These are phyloP conservation scores for Epichloe uncinata DNA, from an alignment of 2,329 filamentous ascomycete genomes.

Conservation along the genomic window DNA sequence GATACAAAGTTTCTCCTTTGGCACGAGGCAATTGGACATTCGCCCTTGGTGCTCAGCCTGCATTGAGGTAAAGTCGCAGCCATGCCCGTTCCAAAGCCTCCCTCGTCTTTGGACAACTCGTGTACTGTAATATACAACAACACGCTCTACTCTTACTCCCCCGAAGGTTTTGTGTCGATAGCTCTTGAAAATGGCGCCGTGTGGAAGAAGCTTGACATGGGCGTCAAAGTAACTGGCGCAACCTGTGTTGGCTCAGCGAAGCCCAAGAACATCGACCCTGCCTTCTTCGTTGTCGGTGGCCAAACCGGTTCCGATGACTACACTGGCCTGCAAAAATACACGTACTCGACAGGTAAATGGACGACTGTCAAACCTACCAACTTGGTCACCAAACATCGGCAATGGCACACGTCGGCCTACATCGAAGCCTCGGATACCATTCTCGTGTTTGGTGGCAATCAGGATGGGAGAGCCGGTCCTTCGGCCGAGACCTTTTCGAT, in stretches of 20 bases:
- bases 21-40: neutral
- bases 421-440: slow-evolving; percentile 58
- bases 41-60: neutral
- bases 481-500: slow-evolving; percentile 70
- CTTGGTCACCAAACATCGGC: slow-evolving; percentile 51
- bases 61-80: slow-evolving; percentile 10
- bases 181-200: slow-evolving; percentile 51
- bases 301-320: slow-evolving; percentile 41
- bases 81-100: slow-evolving; percentile 64
- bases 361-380: slow-evolving; percentile 29
- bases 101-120: slow-evolving; percentile 56
- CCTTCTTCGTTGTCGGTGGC: slow-evolving; percentile 74
- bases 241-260: slow-evolving; percentile 62
- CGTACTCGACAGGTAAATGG: slow-evolving; percentile 41
- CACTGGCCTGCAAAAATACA: slow-evolving; percentile 59
- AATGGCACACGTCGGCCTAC: slow-evolving; percentile 65
- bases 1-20: neutral
- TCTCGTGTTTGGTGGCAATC: slow-evolving; percentile 66
- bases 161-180: slow-evolving; percentile 62
- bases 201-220: slow-evolving; percentile 56
- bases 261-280: slow-evolving; percentile 43
- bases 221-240: slow-evolving; percentile 58
- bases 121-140: slow-evolving; percentile 74
- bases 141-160: slow-evolving; percentile 75
- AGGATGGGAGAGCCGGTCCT: slow-evolving; percentile 40